Evolutionary conservation across 179 eudicot species (phyloP), one percentile per base, ranked within the genome.

Genomic region (Spergularia azorica): DNA sequence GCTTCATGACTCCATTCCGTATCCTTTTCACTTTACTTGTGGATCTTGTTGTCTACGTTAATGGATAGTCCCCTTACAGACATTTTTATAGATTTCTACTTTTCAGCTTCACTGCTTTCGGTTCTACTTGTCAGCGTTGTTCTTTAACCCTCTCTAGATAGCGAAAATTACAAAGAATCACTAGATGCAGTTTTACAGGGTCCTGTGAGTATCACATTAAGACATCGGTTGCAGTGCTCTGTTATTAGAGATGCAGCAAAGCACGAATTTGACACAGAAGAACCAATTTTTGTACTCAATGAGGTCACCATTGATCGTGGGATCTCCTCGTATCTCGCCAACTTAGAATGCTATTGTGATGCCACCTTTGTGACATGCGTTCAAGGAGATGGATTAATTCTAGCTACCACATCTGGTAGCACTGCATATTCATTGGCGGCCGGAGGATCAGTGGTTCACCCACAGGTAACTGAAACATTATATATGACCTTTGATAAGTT

Each of bases 401-500:
- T 96, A 79, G 91, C 98, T 48, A 96, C 98, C 20, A 90, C 98
- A 20, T 93, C 99, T 75, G 99, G 99, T 52, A 95, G 99, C 80
- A 95, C 99, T 41, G 99, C 99, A 10, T 95, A 95, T 85, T 95
- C 99, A 70, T 86, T 95, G 74, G 99, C 99, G 6, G 99, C 99
- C 74, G 99, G 99, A 64, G 99, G 99, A 67, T 95, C 99, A 17
- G 91, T 95, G 97, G 99, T 95, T 75, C 99, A 95, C 83, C 99
- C 99, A 67, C 97, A 93, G 95, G 99, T 91, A 83, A 64, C 87
- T 80, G 68, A 21, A 41, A 12, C 43, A 52, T 14, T 6, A 46
- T 4, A 5, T 20, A 10, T 16, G 14, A 4, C 15, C 0, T 69
- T 20, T 6, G 32, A 26, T 26, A 26, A 26, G 32, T 26, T 26